Evolutionary conservation across 495 filamentous ascomycete genomes (phyloP).

Genomic region (Ascobolus immersus): DNA sequence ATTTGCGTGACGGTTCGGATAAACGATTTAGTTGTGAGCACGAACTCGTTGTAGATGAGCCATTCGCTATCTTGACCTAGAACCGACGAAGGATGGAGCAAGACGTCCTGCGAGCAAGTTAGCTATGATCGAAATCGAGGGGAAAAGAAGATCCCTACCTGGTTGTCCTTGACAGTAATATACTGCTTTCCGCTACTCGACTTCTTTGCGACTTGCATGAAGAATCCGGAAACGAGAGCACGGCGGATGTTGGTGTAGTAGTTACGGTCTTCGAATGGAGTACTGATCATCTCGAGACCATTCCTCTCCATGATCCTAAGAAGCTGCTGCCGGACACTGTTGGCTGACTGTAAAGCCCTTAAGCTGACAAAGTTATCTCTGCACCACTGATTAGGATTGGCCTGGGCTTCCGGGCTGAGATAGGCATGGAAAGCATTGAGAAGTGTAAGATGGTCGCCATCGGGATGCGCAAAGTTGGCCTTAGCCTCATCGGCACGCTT

Average conservation of each 20-base stretch:
- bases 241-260: conserved; percentile 95
- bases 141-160: conserved; percentile 10
- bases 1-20: conserved; percentile 41
- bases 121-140: background rate
- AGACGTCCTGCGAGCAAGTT: conserved; percentile 34
- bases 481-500: conserved; percentile 98
- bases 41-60: conserved; percentile 97
- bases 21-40: conserved; percentile 91
- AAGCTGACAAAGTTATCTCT: conserved; percentile 91
- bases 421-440: conserved; percentile 97
- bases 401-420: conserved; percentile 46
- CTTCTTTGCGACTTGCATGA: conserved; percentile 98
- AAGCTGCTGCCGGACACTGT: conserved; percentile 76
- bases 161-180: conserved; percentile 80
- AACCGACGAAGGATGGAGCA: conserved; percentile 78
- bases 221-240: conserved; percentile 85
- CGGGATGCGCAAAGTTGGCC: conserved; percentile 64
- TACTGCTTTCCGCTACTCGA: conserved; percentile 56
- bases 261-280: conserved; percentile 77
- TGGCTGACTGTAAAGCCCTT: conserved; percentile 68
- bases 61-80: conserved; percentile 70
- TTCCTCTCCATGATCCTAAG: conserved; percentile 88
- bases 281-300: conserved; percentile 61
- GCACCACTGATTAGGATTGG: conserved; percentile 69
- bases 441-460: conserved; percentile 87